phyloP scores from a whole-genome alignment of 495 filamentous ascomycete genomes.

The Daldinia concentrica region DNA sequence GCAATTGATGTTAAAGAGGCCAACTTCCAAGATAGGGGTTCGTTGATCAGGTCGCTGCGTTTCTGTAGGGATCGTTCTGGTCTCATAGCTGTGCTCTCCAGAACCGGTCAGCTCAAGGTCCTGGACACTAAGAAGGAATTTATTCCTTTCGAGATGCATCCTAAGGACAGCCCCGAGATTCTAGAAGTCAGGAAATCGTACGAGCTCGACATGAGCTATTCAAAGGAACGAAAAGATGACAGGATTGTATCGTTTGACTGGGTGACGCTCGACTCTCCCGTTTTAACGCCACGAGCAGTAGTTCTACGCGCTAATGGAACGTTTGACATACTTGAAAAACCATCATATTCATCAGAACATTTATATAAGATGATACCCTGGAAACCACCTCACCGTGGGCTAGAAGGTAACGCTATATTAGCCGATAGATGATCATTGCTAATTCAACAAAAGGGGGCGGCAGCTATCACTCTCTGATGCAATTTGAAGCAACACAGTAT shows the following conservation, averaged over 20 bases:
- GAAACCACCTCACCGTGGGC: constrained; percentile 55
- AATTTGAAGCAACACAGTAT: constrained; percentile 56
- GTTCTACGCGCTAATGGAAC: constrained; percentile 73
- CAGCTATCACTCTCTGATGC: constrained; percentile 57
- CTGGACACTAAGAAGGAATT: constrained; percentile 74
- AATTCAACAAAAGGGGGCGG: constrained; percentile 48
- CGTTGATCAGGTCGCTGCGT: constrained; percentile 77
- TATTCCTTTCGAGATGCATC: constrained; percentile 48
- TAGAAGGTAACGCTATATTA: constrained; percentile 49
- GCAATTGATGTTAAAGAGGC: constrained; percentile 65
- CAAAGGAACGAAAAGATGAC: constrained; percentile 60
- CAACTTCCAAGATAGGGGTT: constrained; percentile 54
- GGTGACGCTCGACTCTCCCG: constrained; percentile 68
- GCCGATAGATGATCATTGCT: constrained; percentile 10
- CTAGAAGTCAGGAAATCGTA: constrained; percentile 62
- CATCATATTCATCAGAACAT: constrained; percentile 61
- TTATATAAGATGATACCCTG: constrained; percentile 60
- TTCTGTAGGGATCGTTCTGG: constrained; percentile 80
- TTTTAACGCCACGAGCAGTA: constrained; percentile 71
- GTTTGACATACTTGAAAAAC: constrained; percentile 72
- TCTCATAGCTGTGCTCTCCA: constrained; percentile 78
- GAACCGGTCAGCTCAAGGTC: constrained; percentile 79
- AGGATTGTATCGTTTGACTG: constrained; percentile 89
- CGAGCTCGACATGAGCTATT: constrained; percentile 62
- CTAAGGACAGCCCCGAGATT: constrained; percentile 58